These are phyloP conservation scores for Vanrija sp. DNA, from an alignment of 1,284 basidiomycete species.

Conservation along the genomic window DNA sequence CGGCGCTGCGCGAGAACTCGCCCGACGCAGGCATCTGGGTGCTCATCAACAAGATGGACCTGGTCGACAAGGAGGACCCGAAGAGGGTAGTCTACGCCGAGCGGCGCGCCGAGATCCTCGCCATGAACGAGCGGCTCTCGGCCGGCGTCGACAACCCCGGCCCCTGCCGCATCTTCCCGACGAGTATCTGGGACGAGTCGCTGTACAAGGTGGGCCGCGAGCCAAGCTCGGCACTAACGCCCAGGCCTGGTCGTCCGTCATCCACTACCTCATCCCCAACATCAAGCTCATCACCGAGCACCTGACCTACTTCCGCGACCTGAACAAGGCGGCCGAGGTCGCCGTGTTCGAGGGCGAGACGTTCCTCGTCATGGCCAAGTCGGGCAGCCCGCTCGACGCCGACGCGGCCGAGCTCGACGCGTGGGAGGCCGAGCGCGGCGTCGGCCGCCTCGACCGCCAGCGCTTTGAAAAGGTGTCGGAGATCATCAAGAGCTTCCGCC, in stretches of 20 bases:
- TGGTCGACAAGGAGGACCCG: slow-evolving; percentile 57
- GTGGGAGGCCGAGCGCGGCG: slow-evolving; percentile 41
- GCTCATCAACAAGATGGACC: slow-evolving; percentile 94
- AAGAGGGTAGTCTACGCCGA: slow-evolving; percentile 60
- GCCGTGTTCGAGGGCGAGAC: slow-evolving; percentile 96
- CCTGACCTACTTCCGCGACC: slow-evolving; percentile 74
- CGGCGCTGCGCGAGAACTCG: slow-evolving; percentile 62
- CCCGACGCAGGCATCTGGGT: slow-evolving; percentile 78
- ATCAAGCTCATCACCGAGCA: slow-evolving; percentile 81
- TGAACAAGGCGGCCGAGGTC: slow-evolving; percentile 85
- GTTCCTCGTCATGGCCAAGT: slow-evolving; percentile 85
- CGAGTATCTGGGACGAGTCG: slow-evolving; percentile 96
- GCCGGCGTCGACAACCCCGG: slow-evolving; percentile 29
- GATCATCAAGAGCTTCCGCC: slow-evolving; percentile 91
- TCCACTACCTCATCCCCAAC: slow-evolving; percentile 94
- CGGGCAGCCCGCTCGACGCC: slow-evolving; percentile 44
- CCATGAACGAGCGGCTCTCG: slow-evolving; percentile 56
- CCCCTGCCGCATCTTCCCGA: slow-evolving; percentile 62
- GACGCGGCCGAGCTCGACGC: slow-evolving; percentile 38
- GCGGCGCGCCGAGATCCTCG: slow-evolving; percentile 64
- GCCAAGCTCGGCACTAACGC: background rate
- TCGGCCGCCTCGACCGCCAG: slow-evolving; percentile 63
- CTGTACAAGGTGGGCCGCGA: slow-evolving; percentile 74
- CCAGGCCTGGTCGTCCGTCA: slow-evolving; percentile 96
- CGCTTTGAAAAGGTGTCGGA: slow-evolving; percentile 95